Percentiles rank a stretch among this genome's conserved stretches.
phyloP scores from a whole-genome alignment of 2,329 filamentous ascomycete genomes.

The Ilyonectria sp. region DNA sequence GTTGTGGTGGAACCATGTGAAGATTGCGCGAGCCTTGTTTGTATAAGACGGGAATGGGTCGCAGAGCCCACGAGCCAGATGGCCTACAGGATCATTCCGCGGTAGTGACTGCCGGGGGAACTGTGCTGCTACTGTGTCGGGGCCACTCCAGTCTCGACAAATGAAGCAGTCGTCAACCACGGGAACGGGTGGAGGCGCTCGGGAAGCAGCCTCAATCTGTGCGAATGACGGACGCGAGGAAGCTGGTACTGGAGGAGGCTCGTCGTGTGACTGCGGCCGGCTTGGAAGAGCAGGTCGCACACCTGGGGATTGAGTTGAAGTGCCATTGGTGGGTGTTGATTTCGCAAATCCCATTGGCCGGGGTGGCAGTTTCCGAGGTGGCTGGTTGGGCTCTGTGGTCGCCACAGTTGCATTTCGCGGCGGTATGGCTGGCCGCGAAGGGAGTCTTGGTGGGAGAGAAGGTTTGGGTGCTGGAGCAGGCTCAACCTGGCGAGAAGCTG shows the following conservation, averaged over 20 bases:
- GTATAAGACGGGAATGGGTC: slow-evolving; percentile 84
- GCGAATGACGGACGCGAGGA: slow-evolving; percentile 66
- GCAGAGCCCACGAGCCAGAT: slow-evolving; percentile 85
- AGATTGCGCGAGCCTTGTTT: slow-evolving; percentile 93
- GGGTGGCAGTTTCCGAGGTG: slow-evolving; percentile 38
- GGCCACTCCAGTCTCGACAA: slow-evolving; percentile 89
- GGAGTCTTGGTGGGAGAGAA: slow-evolving; percentile 65
- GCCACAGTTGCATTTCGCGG: slow-evolving; percentile 32
- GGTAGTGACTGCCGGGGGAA: slow-evolving; percentile 83
- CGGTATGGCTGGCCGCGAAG: slow-evolving; percentile 61
- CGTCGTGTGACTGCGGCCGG: slow-evolving; percentile 48
- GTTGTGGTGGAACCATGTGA: slow-evolving; percentile 97
- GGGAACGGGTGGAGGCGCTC: slow-evolving; percentile 47
- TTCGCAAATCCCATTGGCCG: slow-evolving; percentile 34
- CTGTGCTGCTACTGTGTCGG: slow-evolving; percentile 83
- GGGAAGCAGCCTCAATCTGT: slow-evolving; percentile 64
- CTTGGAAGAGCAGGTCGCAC: slow-evolving; percentile 37
- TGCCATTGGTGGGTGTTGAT: slow-evolving; percentile 36
- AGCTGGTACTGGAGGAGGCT: slow-evolving; percentile 67
- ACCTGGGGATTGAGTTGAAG: slow-evolving; percentile 30
- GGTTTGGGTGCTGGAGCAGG: slow-evolving; percentile 53
- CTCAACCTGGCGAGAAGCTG: slow-evolving; percentile 51
- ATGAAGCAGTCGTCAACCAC: slow-evolving; percentile 73
- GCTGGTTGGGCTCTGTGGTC: slow-evolving; percentile 26
- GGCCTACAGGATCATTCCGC: slow-evolving; percentile 74